A percentile compares a stretch with the other conserved stretches of the same genome.
These are phyloP conservation scores for Cenchrus purpureus DNA, from an alignment of 176 grass and related monocot genomes.

Conservation along the genomic window DNA sequence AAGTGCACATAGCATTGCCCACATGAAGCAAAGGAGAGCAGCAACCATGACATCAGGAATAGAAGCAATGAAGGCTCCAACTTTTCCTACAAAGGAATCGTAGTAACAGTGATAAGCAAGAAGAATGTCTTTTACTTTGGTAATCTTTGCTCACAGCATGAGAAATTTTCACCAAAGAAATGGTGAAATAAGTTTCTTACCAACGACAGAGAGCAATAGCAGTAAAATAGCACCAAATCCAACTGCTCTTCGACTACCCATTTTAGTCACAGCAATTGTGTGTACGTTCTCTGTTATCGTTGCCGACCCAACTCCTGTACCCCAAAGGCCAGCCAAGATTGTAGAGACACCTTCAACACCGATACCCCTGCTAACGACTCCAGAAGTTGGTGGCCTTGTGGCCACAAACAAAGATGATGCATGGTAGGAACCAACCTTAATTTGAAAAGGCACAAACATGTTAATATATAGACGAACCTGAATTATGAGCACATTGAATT, in stretches of 20 bases:
- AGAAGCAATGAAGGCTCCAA: slow-evolving; percentile 92
- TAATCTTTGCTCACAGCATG: slow-evolving; percentile 12
- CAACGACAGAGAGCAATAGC: slow-evolving; percentile 76
- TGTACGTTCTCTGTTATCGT: slow-evolving; percentile 96
- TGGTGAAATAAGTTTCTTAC: slow-evolving; percentile 51
- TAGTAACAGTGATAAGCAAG: slow-evolving; percentile 37
- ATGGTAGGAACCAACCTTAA: slow-evolving; percentile 94
- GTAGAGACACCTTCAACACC: slow-evolving; percentile 87
- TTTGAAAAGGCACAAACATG: slow-evolving; percentile 32
- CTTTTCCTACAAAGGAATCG: slow-evolving; percentile 71
- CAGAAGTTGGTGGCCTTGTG: slow-evolving; percentile 85
- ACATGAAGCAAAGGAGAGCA: slow-evolving; percentile 97
- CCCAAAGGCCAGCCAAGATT: slow-evolving; percentile 88
- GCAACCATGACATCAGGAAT: slow-evolving; percentile 98
- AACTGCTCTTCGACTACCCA: slow-evolving; percentile 90
- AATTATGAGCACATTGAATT: not conserved
- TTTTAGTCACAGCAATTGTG: slow-evolving; percentile 98
- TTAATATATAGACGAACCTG: slow-evolving; percentile 29
- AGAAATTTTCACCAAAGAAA: not conserved
- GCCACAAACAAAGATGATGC: slow-evolving; percentile 96
- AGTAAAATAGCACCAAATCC: slow-evolving; percentile 90
- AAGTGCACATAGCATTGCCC: slow-evolving; percentile 89
- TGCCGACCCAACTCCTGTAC: slow-evolving; percentile 87
- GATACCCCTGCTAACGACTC: slow-evolving; percentile 93
- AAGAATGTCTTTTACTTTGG: slow-evolving; percentile 2